Conservation (phyloP, 139 green algal genomes). For the Asterochloris sp. region DNA sequence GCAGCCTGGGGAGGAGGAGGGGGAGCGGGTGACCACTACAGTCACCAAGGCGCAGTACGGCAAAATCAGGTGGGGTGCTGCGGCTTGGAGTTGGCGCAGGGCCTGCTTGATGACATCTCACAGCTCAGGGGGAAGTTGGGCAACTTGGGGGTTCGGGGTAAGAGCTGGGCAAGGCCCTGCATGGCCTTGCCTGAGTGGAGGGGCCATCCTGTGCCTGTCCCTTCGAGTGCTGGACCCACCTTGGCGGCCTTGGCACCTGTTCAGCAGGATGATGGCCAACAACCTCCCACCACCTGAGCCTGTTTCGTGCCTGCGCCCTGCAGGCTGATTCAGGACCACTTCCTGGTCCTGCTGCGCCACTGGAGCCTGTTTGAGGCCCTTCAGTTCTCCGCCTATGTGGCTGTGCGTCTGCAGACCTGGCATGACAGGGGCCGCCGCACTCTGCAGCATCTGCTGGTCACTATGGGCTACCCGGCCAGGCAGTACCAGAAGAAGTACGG, state of each 20-base stretch:
- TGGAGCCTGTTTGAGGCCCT: conserved; percentile 89
- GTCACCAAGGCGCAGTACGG: conserved; percentile 10
- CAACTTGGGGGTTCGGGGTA: no score
- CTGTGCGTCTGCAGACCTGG: conserved; percentile 76
- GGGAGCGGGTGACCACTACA: background rate
- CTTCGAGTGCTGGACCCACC: no score
- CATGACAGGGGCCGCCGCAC: conserved; percentile 57
- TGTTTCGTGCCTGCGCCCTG: background rate
- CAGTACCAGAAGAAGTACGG: conserved; percentile 39
- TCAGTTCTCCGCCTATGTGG: conserved; percentile 75
- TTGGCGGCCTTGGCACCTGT: no score
- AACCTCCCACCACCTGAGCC: background rate
- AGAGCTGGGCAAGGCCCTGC: no score
- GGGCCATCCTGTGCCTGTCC: no score
- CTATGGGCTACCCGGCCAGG: conserved; percentile 63
- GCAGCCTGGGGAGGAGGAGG: no score
- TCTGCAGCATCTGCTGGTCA: conserved; percentile 69
- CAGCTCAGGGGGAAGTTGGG: no score
- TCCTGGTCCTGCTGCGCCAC: conserved; percentile 63
- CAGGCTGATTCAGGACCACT: conserved; percentile 46
- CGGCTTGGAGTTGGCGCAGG: no score
- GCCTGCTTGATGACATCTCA: no score
- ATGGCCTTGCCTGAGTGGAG: no score
- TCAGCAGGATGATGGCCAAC: no score
- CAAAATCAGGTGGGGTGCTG: conserved; percentile 9